Conservation (phyloP, 2,329 filamentous ascomycete species). For the Fusarium staphyleae region DNA sequence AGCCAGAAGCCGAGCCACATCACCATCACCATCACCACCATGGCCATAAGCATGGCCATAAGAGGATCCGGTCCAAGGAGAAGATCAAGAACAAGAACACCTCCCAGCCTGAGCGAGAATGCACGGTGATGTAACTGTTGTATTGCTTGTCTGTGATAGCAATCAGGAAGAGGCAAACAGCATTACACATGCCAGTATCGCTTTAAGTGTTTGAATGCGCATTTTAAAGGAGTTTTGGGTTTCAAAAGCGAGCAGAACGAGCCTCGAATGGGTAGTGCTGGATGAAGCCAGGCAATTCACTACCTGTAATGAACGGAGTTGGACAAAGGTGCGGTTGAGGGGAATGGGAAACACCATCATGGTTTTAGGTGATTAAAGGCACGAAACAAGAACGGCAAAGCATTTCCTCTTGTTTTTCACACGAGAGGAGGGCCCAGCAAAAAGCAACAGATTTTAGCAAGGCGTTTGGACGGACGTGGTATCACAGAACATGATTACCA, state of each 20-base stretch:
- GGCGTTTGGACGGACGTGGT: constrained; percentile 30
- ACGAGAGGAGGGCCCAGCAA: background rate
- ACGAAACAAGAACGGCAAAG: background rate
- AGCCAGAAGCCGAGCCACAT: constrained; percentile 33
- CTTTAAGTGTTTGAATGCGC: constrained; percentile 19
- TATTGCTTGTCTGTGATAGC: background rate
- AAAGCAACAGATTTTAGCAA: constrained; percentile 29
- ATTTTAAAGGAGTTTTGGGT: constrained; percentile 27
- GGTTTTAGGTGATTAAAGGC: constrained; percentile 1
- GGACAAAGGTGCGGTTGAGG: constrained; percentile 1
- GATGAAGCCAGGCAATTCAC: background rate
- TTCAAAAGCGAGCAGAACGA: constrained; percentile 3
- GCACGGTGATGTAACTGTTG: constrained; percentile 53
- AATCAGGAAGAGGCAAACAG: background rate
- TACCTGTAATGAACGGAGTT: constrained; percentile 17
- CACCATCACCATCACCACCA: constrained; percentile 32
- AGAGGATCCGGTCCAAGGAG: constrained; percentile 50
- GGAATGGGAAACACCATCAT: background rate
- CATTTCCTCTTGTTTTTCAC: background rate
- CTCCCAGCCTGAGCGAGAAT: constrained; percentile 56
- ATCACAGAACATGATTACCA: constrained; percentile 11
- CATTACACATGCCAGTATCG: background rate
- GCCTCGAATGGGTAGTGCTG: background rate
- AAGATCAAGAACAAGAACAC: constrained; percentile 48
- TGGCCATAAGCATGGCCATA: constrained; percentile 46